Evolutionary conservation across 768 basidiomycete genomes (phyloP).

Genomic region (Kockovaella imperatae): DNA sequence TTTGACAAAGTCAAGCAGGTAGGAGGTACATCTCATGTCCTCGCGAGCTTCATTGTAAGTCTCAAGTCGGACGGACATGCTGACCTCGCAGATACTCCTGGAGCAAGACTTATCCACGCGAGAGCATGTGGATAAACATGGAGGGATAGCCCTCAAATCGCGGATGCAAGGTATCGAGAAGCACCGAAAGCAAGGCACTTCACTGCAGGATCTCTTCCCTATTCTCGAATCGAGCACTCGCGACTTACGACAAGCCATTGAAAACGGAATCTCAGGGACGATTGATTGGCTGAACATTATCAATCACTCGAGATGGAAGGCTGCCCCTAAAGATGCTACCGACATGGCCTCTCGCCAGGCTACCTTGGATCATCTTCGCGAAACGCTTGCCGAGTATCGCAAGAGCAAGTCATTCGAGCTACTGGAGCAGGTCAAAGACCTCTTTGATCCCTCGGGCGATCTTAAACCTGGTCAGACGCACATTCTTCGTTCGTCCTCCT

Average conservation of each 20-base stretch:
- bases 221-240: constrained; percentile 28
- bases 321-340: neutral
- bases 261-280: constrained; percentile 21
- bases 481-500: constrained; percentile 20
- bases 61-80: too few relatives aligned
- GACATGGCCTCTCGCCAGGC: constrained; percentile 18
- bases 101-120: too few relatives aligned
- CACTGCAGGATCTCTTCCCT: constrained; percentile 39
- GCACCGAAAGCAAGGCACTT: constrained; percentile 18
- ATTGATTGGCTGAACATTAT: constrained; percentile 39
- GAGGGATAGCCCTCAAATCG: constrained; percentile 1
- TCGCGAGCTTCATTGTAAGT: constrained; percentile 37
- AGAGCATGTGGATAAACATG: neutral
- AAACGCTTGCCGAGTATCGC: constrained; percentile 21
- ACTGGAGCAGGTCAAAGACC: constrained; percentile 48
- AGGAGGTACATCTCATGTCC: constrained; percentile 22
- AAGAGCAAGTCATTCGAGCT: constrained; percentile 44
- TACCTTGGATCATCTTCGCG: constrained; percentile 17
- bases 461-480: constrained; percentile 10
- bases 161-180: constrained; percentile 8
- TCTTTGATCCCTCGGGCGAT: constrained; percentile 43
- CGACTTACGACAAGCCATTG: constrained; percentile 24
- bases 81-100: neutral
- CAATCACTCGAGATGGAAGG: constrained; percentile 37
- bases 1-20: constrained; percentile 32